A percentile compares a stretch with the other conserved stretches of the same genome.
Conservation (phyloP, 768 basidiomycete species). For the Leccinum uliginosum region DNA sequence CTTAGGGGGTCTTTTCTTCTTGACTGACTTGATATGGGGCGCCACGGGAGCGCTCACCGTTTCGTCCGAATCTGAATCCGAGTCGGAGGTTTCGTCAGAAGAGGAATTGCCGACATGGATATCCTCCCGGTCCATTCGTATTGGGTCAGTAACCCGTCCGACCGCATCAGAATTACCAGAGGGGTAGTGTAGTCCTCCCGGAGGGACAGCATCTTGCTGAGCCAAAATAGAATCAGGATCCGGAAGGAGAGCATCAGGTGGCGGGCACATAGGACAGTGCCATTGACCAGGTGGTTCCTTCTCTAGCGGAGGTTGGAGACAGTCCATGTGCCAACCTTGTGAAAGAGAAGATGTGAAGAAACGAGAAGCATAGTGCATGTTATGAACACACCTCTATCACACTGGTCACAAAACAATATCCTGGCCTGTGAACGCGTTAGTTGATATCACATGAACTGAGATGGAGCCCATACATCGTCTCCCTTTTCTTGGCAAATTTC, state of each 20-base stretch:
- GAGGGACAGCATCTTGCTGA: constrained; percentile 42
- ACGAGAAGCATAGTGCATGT: constrained; percentile 4
- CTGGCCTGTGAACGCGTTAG: constrained; percentile 48
- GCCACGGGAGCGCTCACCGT: constrained; percentile 14
- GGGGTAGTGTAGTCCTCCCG: constrained; percentile 22
- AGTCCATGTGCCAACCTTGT: constrained; percentile 82
- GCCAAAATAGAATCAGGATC: not conserved
- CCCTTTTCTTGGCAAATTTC: constrained; percentile 83
- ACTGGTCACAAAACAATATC: constrained; percentile 89
- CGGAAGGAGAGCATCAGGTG: constrained; percentile 18
- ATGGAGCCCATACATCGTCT: constrained; percentile 67
- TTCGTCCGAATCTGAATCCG: constrained; percentile 27
- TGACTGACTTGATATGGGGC: constrained; percentile 14
- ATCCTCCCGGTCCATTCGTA: constrained; percentile 26
- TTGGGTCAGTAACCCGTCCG: constrained; percentile 26
- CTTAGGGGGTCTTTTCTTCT: constrained; percentile 29
- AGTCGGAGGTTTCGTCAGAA: constrained; percentile 30
- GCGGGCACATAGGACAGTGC: constrained; percentile 66
- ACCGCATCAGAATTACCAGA: constrained; percentile 22
- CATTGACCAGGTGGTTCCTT: constrained; percentile 73
- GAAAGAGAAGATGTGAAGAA: not conserved
- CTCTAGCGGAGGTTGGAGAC: constrained; percentile 66
- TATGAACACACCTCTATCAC: constrained; percentile 69
- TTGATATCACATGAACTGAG: constrained; percentile 10
- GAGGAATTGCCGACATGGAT: constrained; percentile 35